Base-by-base conservation (phyloP, 495 filamentous ascomycete genomes). In the Filosporella fistucella region DNA sequence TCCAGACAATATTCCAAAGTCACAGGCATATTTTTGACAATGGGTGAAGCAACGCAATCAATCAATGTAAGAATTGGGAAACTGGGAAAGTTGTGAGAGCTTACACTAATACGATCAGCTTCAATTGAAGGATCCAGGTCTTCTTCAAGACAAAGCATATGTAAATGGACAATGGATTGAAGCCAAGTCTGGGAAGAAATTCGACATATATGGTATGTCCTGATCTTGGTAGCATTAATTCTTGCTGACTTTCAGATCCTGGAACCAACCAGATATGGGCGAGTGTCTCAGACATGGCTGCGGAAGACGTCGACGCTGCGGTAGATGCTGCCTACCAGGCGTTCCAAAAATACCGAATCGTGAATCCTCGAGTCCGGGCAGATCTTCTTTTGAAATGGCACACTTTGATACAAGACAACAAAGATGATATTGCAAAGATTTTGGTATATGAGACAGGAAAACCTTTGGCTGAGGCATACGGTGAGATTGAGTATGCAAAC, bases 371-470 rank as follows among this genome's bases (percentile, higher is more conserved):
- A 5, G 63, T 67, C 16, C 73, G 85, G 17, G 83, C 84, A 1
- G 72, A 81, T 56, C 74, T 74, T 64, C 66, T 89, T 2, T 55
- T 82, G 23, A 77, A 78, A 58, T 82, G 78, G 75, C 63, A 80
- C 58, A 52, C 66, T 3, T 64, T 79, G 28, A 77, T 78, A 39
- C 63, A 68, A 3, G 68, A 65, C 17, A 69, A 73, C 42, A 61
- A 65, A 33, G 70, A 76, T 16, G 80, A 84, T 43, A 59, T 84
- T 21, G 78, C 80, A 17, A 68, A 69, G 25, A 77, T 84, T 49
- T 55, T 82, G 4, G 77, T 76, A 18, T 76, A 77, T 56, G 79
- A 84, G 62, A 82, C 77, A 0, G 80, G 80, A n/a, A 84, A 84
- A 55, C 79, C 79, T 1, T 55, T 82, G 3, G 68, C 67, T 22